A percentile compares a stretch with the other conserved stretches of the same genome.
Conservation (phyloP, 768 basidiomycete species). For the Kwoniella sp. region DNA sequence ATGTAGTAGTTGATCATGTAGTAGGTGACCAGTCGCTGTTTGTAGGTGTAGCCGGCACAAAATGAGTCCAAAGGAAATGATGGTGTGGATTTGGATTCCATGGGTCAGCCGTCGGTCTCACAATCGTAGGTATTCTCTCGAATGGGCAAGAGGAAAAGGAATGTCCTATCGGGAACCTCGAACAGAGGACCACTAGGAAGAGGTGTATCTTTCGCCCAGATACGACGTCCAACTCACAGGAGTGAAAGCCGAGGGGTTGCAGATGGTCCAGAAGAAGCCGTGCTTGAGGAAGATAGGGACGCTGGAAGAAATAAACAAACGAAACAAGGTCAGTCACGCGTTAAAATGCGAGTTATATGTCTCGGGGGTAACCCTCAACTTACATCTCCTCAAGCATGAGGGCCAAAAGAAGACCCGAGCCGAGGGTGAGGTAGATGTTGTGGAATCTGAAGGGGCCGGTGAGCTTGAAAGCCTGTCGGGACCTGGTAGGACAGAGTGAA, state of each 20-base stretch:
- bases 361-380: constrained; percentile 26
- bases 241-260: constrained; percentile 78
- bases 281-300: constrained; percentile 73
- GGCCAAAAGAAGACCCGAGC: constrained; percentile 79
- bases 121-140: neutral
- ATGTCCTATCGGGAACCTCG: neutral
- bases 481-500: constrained; percentile 36
- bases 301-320: constrained; percentile 37
- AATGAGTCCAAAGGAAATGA: neutral
- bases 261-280: constrained; percentile 76
- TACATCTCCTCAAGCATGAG: constrained; percentile 88
- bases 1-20: constrained; percentile 99
- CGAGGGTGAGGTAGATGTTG: constrained; percentile 82
- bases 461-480: constrained; percentile 61
- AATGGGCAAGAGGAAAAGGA: neutral
- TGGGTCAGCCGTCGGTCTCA: constrained; percentile 1
- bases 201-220: too few species aligned
- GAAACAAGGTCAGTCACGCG: neutral
- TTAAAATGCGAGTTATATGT: constrained; percentile 1
- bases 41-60: neutral
- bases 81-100: neutral
- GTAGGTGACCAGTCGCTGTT: constrained; percentile 85
- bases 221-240: constrained; percentile 71
- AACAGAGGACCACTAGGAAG: too few species aligned
- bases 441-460: constrained; percentile 82